phyloP scores from a whole-genome alignment of 1,139 yeast genomes.

The Blastobotrys ciferrii region DNA sequence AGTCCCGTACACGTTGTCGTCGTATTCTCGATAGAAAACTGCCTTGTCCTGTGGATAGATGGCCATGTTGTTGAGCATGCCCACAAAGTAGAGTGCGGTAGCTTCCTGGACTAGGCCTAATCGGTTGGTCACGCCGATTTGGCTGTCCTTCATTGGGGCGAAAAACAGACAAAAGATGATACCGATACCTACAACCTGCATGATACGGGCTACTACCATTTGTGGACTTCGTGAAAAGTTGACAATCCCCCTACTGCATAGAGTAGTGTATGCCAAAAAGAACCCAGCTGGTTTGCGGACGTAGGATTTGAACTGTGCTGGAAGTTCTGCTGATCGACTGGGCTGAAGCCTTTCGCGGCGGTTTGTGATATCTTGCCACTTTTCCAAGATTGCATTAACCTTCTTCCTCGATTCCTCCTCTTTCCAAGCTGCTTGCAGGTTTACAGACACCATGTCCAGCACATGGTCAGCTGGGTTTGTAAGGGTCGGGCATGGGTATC shows the following conservation, averaged over 20 bases:
- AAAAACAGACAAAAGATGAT: constrained; percentile 66
- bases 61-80: constrained; percentile 74
- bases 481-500: constrained; percentile 54
- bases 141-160: constrained; percentile 61
- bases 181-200: constrained; percentile 65
- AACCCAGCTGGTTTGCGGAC: constrained; percentile 36
- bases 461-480: constrained; percentile 73
- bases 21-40: constrained; percentile 74
- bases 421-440: constrained; percentile 38
- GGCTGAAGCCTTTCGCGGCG: constrained; percentile 4
- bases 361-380: constrained; percentile 27
- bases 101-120: constrained; percentile 76
- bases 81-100: constrained; percentile 70
- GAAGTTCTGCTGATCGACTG: constrained; percentile 7
- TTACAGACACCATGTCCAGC: constrained; percentile 62
- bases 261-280: constrained; percentile 41
- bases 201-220: constrained; percentile 61
- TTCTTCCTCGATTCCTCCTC: constrained; percentile 41
- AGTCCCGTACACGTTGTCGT: constrained; percentile 70
- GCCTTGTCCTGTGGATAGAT: constrained; percentile 72
- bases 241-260: constrained; percentile 46
- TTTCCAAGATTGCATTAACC: constrained; percentile 32
- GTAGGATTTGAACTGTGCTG: constrained; percentile 23
- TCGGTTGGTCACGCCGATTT: constrained; percentile 58
- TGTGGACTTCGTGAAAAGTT: constrained; percentile 62